phyloP scores from a whole-genome alignment of 306 rosid species.

The Citrullus amarus region DNA sequence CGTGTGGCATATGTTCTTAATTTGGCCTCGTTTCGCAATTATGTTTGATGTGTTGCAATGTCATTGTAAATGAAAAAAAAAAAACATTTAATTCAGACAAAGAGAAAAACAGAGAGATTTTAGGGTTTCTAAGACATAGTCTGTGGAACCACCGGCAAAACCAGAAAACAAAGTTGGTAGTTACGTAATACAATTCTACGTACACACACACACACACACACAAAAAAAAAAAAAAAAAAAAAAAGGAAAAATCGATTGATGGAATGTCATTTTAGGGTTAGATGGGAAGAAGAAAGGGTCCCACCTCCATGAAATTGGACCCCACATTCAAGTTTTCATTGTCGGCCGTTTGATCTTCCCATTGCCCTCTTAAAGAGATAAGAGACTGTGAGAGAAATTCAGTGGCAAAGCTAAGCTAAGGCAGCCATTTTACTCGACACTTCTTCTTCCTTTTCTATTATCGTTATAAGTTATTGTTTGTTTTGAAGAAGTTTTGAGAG shows the following conservation, averaged over 20 bases:
- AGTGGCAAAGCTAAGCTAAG: not conserved
- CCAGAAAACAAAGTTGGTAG: slow-evolving; percentile 25
- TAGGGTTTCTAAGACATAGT: not conserved
- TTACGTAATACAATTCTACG: slow-evolving; percentile 58
- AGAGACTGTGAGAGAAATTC: not conserved
- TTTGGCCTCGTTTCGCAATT: not conserved
- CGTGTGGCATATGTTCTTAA: not conserved
- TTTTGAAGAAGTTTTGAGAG: not conserved
- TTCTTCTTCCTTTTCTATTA: not conserved
- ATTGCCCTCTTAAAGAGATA: not conserved
- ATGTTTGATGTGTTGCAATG: not conserved
- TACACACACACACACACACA: slow-evolving; percentile 21
- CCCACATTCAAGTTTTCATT: slow-evolving; percentile 39
- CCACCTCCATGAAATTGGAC: slow-evolving; percentile 19
- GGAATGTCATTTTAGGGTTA: slow-evolving; percentile 76
- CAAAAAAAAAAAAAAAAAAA: slow-evolving; percentile 7
- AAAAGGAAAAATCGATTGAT: slow-evolving; percentile 32
- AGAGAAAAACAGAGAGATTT: not conserved
- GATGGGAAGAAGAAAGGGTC: slow-evolving; percentile 44
- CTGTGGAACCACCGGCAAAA: slow-evolving; percentile 40
- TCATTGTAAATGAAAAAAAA: not conserved
- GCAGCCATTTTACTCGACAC: not conserved
- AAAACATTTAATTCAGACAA: not conserved
- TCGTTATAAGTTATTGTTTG: not conserved
- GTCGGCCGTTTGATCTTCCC: slow-evolving; percentile 37